phyloP scores from a whole-genome alignment of 169 alveolate genomes.

The Eimeria maxima region DNA sequence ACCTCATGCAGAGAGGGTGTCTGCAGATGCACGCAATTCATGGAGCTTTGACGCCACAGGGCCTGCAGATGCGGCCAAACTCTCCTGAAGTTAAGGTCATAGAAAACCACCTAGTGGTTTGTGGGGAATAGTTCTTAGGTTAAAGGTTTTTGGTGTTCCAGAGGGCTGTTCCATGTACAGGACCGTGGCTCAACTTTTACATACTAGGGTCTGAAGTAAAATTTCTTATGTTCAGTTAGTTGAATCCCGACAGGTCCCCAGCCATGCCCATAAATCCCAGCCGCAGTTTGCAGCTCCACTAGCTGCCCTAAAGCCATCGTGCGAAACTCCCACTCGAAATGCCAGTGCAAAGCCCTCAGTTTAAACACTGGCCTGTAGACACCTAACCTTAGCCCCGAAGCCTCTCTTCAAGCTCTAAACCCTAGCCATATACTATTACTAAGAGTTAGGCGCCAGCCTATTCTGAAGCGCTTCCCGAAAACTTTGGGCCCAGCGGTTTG shows the following conservation, averaged over 20 bases:
- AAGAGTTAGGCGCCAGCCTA: not conserved
- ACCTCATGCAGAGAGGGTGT: too few species aligned
- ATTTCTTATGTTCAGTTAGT: too few species aligned
- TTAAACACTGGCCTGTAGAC: not conserved
- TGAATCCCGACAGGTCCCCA: too few species aligned
- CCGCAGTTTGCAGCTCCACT: not conserved
- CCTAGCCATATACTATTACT: not conserved
- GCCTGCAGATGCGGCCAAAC: not conserved
- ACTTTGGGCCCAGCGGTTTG: not conserved
- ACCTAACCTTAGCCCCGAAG: not conserved
- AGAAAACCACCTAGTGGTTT: not conserved
- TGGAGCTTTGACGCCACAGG: too few species aligned
- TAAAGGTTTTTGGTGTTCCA: too few species aligned
- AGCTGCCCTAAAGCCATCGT: not conserved
- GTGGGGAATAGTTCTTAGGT: too few species aligned
- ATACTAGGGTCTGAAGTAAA: too few species aligned
- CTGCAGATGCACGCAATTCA: too few species aligned
- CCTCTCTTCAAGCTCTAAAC: not conserved
- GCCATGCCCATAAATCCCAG: not conserved
- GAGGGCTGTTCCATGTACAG: too few species aligned
- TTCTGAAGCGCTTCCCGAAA: not conserved
- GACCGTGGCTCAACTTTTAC: too few species aligned
- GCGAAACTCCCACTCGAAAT: too few species aligned
- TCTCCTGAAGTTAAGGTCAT: not conserved
- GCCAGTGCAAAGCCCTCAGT: not conserved